phyloP scores from a whole-genome alignment of 2,329 filamentous ascomycete species.

The Aotearoamyces nothofagi region DNA sequence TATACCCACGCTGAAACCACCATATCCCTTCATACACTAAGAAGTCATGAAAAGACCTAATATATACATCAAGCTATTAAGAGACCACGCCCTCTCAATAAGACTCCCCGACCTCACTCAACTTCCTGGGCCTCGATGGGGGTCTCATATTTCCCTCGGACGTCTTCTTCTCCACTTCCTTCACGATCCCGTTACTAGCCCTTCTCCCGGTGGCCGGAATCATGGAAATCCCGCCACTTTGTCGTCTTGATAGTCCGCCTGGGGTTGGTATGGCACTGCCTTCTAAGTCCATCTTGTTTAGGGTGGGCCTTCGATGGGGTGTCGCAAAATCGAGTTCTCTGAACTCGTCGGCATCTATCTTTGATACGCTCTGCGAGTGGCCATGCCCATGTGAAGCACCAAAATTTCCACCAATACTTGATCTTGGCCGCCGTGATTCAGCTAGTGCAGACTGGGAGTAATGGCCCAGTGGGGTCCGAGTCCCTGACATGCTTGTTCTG shows the following conservation, averaged over 20 bases:
- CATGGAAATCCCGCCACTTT: conserved; percentile 27
- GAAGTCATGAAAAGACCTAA: too few species aligned
- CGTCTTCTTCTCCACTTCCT: conserved; percentile 8
- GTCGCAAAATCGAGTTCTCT: conserved; percentile 21
- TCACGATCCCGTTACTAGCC: conserved; percentile 14
- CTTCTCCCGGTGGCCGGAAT: conserved; percentile 10
- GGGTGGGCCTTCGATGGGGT: conserved; percentile 27
- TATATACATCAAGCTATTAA: conserved; percentile 1
- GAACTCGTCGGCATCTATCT: conserved; percentile 16
- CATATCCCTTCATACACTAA: too few species aligned
- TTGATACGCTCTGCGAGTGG: conserved; percentile 20
- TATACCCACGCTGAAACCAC: too few species aligned
- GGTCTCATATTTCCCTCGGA: conserved; percentile 15
- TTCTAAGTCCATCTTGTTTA: conserved; percentile 24
- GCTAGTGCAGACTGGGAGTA: conserved; percentile 17
- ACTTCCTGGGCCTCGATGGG: conserved; percentile 24
- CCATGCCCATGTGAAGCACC: conserved; percentile 15
- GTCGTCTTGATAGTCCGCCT: conserved; percentile 30
- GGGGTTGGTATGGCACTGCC: conserved; percentile 33
- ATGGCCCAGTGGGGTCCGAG: conserved; percentile 19
- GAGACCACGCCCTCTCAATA: conserved; percentile 23
- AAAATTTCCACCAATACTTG: conserved; percentile 17
- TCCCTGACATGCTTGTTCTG: conserved; percentile 17
- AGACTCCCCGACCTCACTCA: conserved; percentile 40
- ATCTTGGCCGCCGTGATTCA: conserved; percentile 17